Conservation (phyloP, 306 rosid genomes). For the Albizia julibrissin region DNA sequence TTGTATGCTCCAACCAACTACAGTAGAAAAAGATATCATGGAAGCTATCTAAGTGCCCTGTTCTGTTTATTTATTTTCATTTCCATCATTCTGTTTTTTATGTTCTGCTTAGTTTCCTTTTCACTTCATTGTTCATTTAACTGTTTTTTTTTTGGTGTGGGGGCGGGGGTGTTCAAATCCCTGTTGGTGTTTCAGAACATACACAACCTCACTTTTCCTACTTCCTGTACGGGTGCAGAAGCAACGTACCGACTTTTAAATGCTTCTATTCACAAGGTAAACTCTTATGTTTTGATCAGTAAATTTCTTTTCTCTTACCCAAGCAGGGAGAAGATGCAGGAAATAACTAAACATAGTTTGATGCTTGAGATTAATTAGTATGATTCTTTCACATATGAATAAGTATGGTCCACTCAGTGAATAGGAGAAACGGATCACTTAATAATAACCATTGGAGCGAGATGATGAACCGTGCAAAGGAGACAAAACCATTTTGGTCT, state of each 20-base stretch:
- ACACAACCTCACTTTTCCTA: slow-evolving; percentile 59
- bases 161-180: not conserved
- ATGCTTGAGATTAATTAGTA: slow-evolving; percentile 30
- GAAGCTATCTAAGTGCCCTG: not conserved
- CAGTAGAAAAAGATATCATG: not conserved
- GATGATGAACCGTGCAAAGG: slow-evolving; percentile 19
- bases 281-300: slow-evolving; percentile 35
- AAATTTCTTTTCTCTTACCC: slow-evolving; percentile 22
- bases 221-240: slow-evolving; percentile 44
- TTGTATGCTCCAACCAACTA: not conserved
- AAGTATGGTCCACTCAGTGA: slow-evolving; percentile 12
- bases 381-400: slow-evolving; percentile 21
- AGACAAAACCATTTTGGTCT: slow-evolving; percentile 6
- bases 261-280: slow-evolving; percentile 82
- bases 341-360: slow-evolving; percentile 22
- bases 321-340: slow-evolving; percentile 20
- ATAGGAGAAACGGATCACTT: slow-evolving; percentile 11
- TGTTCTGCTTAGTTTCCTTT: slow-evolving; percentile 28
- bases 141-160: not conserved
- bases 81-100: slow-evolving; percentile 27
- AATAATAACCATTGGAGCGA: slow-evolving; percentile 4
- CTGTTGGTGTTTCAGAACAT: slow-evolving; percentile 68
- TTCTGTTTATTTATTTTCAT: slow-evolving; percentile 13
- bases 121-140: slow-evolving; percentile 30
- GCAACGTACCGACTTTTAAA: slow-evolving; percentile 51